phyloP scores from a whole-genome alignment of 768 basidiomycete species.

The Mycena haematopus region DNA sequence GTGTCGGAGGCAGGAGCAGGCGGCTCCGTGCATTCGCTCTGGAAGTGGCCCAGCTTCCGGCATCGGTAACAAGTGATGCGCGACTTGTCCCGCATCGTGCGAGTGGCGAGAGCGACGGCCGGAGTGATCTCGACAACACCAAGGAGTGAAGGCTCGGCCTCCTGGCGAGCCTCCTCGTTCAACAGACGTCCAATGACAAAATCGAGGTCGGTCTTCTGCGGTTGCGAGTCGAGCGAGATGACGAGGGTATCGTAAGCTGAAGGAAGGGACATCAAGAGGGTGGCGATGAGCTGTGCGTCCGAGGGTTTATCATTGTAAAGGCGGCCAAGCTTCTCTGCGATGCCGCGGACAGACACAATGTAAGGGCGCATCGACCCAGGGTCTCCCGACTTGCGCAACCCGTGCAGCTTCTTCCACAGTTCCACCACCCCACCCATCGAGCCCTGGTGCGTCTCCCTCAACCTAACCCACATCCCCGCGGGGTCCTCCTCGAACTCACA shows the following conservation, averaged over 20 bases:
- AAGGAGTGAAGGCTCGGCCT: not conserved
- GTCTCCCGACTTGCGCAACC: slow-evolving; percentile 3
- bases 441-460: slow-evolving; percentile 10
- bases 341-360: slow-evolving; percentile 14
- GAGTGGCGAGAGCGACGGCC: not conserved
- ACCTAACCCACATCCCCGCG: slow-evolving; percentile 17
- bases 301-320: slow-evolving; percentile 20
- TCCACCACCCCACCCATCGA: slow-evolving; percentile 12
- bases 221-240: slow-evolving; percentile 6
- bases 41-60: slow-evolving; percentile 19
- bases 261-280: slow-evolving; percentile 21
- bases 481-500: slow-evolving; percentile 21
- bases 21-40: slow-evolving; percentile 23
- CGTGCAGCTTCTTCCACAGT: slow-evolving; percentile 9
- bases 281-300: slow-evolving; percentile 22
- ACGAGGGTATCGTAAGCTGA: slow-evolving; percentile 15
- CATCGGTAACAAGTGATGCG: slow-evolving; percentile 21
- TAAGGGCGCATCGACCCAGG: slow-evolving; percentile 12
- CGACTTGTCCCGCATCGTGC: not conserved
- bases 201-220: slow-evolving; percentile 12
- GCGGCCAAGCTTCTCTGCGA: slow-evolving; percentile 16
- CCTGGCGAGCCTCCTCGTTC: slow-evolving; percentile 17
- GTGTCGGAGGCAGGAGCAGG: not conserved
- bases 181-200: slow-evolving; percentile 15
- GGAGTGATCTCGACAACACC: too few species aligned